phyloP scores from a whole-genome alignment of 2,329 filamentous ascomycete genomes.

The Diaporthe citriasiana region DNA sequence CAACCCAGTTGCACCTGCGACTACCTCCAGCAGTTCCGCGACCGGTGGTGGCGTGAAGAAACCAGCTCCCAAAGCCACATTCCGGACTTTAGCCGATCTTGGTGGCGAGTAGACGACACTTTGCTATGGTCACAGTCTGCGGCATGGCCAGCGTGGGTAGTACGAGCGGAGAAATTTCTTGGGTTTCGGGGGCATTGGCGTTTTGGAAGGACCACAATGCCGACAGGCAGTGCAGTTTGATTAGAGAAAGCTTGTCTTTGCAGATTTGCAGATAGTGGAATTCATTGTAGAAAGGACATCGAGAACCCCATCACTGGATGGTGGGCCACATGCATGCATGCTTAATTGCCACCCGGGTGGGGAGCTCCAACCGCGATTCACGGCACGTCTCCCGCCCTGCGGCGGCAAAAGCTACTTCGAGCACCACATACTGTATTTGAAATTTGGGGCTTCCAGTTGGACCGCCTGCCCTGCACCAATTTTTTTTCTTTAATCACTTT shows the following conservation, averaged over 20 bases:
- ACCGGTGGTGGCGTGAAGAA: conserved; percentile 42
- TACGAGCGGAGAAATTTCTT: conserved; percentile 7
- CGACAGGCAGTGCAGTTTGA: conserved; percentile 20
- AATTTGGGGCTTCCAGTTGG: conserved; percentile 43
- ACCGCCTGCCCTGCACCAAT: background rate
- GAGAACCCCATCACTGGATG: background rate
- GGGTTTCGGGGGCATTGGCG: conserved; percentile 35
- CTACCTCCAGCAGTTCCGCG: conserved; percentile 9
- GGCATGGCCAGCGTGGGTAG: background rate
- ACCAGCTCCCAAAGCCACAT: conserved; percentile 54
- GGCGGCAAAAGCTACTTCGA: conserved; percentile 20
- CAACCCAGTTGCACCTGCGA: conserved; percentile 52
- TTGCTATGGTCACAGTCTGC: background rate
- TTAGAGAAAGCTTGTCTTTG: background rate
- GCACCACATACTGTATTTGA: conserved; percentile 29
- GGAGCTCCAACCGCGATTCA: conserved; percentile 16
- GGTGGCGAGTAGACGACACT: conserved; percentile 45
- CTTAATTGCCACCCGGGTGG: conserved; percentile 22
- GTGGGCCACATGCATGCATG: conserved; percentile 14
- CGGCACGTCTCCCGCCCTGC: conserved; percentile 38
- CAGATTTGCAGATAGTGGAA: background rate
- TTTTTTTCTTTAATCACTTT: background rate
- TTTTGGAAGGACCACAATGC: conserved; percentile 31
- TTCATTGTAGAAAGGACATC: background rate
- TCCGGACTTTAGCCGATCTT: conserved; percentile 69